phyloP scores from a whole-genome alignment of 129 eudicot genomes.

The Pseudognaphalium luteoalbum region DNA sequence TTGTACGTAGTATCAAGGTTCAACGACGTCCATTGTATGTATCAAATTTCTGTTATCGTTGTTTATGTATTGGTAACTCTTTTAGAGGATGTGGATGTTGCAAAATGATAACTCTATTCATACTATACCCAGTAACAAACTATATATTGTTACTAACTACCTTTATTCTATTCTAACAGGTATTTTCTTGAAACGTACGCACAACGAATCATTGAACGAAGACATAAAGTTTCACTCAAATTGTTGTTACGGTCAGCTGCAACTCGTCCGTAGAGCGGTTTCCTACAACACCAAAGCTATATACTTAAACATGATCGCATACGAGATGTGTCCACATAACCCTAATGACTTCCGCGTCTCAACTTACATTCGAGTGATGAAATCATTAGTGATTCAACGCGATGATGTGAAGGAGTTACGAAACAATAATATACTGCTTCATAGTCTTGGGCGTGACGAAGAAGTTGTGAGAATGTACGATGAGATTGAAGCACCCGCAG shows the following conservation, averaged over 20 bases:
- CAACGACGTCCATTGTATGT: not conserved
- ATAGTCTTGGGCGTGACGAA: slow-evolving; percentile 36
- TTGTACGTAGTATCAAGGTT: too few relatives aligned
- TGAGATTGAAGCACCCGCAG: slow-evolving; percentile 33
- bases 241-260: slow-evolving; percentile 30
- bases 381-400: slow-evolving; percentile 30
- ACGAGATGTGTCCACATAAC: slow-evolving; percentile 44
- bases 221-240: slow-evolving; percentile 37
- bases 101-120: too few relatives aligned
- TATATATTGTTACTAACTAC: too few relatives aligned
- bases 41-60: too few relatives aligned
- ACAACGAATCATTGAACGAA: slow-evolving; percentile 16
- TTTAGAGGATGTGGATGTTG: too few relatives aligned
- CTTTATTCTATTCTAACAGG: not conserved
- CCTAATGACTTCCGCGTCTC: slow-evolving; percentile 36
- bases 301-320: slow-evolving; percentile 44
- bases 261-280: slow-evolving; percentile 29
- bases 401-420: slow-evolving; percentile 47
- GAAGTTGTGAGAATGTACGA: slow-evolving; percentile 45
- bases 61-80: too few relatives aligned
- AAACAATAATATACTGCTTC: slow-evolving; percentile 18
- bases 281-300: slow-evolving; percentile 22
- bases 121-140: too few relatives aligned
- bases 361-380: slow-evolving; percentile 42
- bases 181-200: slow-evolving; percentile 14